Evolutionary conservation across 768 basidiomycete genomes (phyloP).

Genomic region (Suillus decipiens): DNA sequence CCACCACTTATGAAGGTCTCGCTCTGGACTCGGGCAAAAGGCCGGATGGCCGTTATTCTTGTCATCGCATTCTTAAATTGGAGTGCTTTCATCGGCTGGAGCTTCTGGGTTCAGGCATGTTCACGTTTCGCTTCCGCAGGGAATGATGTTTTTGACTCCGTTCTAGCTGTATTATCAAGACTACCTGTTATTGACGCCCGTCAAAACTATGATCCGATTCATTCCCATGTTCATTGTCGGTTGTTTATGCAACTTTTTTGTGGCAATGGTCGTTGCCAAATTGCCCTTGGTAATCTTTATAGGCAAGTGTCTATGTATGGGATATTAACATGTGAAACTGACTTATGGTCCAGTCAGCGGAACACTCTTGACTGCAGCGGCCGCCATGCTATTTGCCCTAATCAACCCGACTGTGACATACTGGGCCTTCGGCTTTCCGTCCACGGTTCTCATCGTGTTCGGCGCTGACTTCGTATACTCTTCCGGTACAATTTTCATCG

Average conservation of each 20-base stretch:
- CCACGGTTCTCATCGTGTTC: conserved; percentile 61
- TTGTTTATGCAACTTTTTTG: conserved; percentile 60
- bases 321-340: conserved; percentile 5
- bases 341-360: conserved; percentile 45
- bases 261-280: conserved; percentile 58
- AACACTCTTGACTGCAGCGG: conserved; percentile 57
- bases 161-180: conserved; percentile 71
- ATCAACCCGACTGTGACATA: conserved; percentile 58
- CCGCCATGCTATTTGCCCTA: conserved; percentile 67
- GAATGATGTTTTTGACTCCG: neutral
- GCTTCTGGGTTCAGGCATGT: conserved; percentile 49
- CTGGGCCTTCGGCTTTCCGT: conserved; percentile 79
- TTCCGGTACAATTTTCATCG: conserved; percentile 72
- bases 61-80: conserved; percentile 65
- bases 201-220: conserved; percentile 64
- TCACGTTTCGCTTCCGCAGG: conserved; percentile 23
- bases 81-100: conserved; percentile 57
- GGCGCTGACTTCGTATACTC: conserved; percentile 81
- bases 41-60: conserved; percentile 63
- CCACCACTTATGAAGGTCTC: conserved; percentile 68
- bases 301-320: conserved; percentile 35
- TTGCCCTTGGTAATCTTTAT: conserved; percentile 59
- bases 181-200: conserved; percentile 52
- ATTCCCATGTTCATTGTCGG: conserved; percentile 75
- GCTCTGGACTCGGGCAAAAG: conserved; percentile 61